Evolutionary conservation across 1,284 basidiomycete species (phyloP).

Genomic region (Austropuccinia psidii): DNA sequence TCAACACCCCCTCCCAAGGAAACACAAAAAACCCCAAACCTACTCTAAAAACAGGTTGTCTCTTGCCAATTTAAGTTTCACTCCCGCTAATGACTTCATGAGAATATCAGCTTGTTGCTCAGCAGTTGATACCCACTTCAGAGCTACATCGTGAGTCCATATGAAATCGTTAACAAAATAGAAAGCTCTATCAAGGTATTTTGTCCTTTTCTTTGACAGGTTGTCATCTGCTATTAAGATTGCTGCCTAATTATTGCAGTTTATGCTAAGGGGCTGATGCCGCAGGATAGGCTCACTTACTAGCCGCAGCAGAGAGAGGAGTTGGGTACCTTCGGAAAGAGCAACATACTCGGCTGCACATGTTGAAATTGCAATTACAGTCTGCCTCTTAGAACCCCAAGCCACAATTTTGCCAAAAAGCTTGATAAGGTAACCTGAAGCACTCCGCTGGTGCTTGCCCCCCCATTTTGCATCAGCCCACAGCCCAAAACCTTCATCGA

Average conservation of each 20-base stretch:
- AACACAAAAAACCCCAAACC: no score
- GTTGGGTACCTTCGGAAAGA: not conserved
- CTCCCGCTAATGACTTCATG: no score
- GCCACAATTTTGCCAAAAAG: not conserved
- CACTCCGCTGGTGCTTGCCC: not conserved
- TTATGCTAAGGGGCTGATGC: not conserved
- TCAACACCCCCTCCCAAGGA: no score
- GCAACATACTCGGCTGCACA: not conserved
- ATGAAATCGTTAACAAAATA: constrained; percentile 26
- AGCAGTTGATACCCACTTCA: not conserved
- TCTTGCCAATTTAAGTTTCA: no score
- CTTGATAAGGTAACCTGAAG: not conserved
- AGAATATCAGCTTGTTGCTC: constrained; percentile 14
- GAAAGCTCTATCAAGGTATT: not conserved
- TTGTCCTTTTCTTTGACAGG: not conserved
- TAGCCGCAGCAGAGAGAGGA: not conserved
- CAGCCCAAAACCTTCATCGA: not conserved
- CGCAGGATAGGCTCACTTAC: not conserved
- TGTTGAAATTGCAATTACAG: not conserved
- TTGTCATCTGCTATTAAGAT: not conserved
- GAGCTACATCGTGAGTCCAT: not conserved
- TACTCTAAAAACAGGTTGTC: no score
- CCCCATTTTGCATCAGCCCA: not conserved
- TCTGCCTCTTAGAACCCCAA: not conserved
- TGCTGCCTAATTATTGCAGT: constrained; percentile 2